A percentile compares a stretch with the other conserved stretches of the same genome.
These are phyloP conservation scores for Benincasa hispida DNA, from an alignment of 306 rosid genomes.

Conservation along the genomic window DNA sequence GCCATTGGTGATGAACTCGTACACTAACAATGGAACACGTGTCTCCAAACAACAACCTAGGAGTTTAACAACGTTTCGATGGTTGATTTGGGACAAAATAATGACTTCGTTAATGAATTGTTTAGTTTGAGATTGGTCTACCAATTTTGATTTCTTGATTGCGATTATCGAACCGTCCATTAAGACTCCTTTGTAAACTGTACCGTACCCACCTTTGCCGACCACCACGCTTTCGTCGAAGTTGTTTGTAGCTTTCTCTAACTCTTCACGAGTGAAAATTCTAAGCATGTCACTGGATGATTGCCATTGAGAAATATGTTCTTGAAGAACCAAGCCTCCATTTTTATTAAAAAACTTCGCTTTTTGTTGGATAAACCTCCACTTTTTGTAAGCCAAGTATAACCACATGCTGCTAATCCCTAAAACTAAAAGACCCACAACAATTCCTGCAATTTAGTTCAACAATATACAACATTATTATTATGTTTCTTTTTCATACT, in stretches of 20 bases:
- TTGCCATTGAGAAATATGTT: conserved; percentile 8
- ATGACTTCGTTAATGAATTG: conserved; percentile 34
- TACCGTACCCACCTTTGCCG: conserved; percentile 30
- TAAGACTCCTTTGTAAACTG: conserved; percentile 21
- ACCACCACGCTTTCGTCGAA: conserved; percentile 15
- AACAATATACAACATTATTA: too few relatives aligned
- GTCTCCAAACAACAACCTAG: conserved; percentile 39
- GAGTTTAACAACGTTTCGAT: conserved; percentile 30
- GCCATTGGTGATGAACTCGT: conserved; percentile 25
- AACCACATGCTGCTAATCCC: conserved; percentile 8
- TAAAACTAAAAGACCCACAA: background rate
- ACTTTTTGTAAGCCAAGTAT: conserved; percentile 16
- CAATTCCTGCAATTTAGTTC: conserved; percentile 10
- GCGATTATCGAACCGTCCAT: conserved; percentile 3
- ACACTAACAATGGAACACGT: conserved; percentile 30
- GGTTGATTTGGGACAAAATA: conserved; percentile 34
- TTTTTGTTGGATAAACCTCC: conserved; percentile 17
- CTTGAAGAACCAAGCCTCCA: conserved; percentile 24
- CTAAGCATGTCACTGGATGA: background rate
- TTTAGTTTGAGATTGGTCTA: conserved; percentile 17
- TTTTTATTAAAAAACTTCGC: conserved; percentile 20
- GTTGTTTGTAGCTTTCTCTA: conserved; percentile 29
- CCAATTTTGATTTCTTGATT: conserved; percentile 28
- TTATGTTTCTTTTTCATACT: too few relatives aligned
- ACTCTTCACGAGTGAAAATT: conserved; percentile 13